Conservation (phyloP, 2,329 filamentous ascomycete genomes). For the Xylaria sp. region DNA sequence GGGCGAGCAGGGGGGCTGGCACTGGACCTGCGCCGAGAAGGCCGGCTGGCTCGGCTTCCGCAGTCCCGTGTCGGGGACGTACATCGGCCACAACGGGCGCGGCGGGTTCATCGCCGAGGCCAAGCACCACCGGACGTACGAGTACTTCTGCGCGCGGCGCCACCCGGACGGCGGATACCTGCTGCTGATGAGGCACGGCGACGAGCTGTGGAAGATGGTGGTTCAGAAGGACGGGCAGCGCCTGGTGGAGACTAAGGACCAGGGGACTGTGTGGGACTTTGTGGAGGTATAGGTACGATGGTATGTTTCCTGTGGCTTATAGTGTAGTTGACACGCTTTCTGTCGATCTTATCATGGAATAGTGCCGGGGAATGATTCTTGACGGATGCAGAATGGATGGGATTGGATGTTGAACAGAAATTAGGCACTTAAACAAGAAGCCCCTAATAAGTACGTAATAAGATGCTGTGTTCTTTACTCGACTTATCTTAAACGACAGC, state of each 20-base stretch:
- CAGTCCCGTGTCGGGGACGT: slow-evolving; percentile 38
- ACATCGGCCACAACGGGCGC: slow-evolving; percentile 38
- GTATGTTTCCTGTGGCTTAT: too few relatives aligned
- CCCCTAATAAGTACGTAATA: too few relatives aligned
- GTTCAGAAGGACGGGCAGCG: slow-evolving; percentile 24
- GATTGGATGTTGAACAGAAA: too few relatives aligned
- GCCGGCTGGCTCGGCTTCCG: slow-evolving; percentile 44
- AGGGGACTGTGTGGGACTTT: slow-evolving; percentile 39
- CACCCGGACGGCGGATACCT: slow-evolving; percentile 39
- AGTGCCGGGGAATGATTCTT: too few relatives aligned
- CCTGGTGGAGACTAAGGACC: slow-evolving; percentile 30
- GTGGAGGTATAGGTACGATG: slow-evolving; percentile 5
- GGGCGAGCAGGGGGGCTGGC: slow-evolving; percentile 26
- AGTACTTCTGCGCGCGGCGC: slow-evolving; percentile 36
- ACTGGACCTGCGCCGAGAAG: slow-evolving; percentile 43
- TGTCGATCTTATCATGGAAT: too few relatives aligned
- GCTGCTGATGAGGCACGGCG: slow-evolving; percentile 33
- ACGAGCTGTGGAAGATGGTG: slow-evolving; percentile 36
- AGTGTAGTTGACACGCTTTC: too few relatives aligned
- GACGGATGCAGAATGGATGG: too few relatives aligned
- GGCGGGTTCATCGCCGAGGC: slow-evolving; percentile 29
- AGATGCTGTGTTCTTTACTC: too few relatives aligned
- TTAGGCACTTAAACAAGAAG: too few relatives aligned
- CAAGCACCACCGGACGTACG: slow-evolving; percentile 30
- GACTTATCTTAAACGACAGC: too few relatives aligned